These are phyloP conservation scores for Globisporangium canariense DNA, from an alignment of 352 stramenopile genomes.

Conservation along the genomic window DNA sequence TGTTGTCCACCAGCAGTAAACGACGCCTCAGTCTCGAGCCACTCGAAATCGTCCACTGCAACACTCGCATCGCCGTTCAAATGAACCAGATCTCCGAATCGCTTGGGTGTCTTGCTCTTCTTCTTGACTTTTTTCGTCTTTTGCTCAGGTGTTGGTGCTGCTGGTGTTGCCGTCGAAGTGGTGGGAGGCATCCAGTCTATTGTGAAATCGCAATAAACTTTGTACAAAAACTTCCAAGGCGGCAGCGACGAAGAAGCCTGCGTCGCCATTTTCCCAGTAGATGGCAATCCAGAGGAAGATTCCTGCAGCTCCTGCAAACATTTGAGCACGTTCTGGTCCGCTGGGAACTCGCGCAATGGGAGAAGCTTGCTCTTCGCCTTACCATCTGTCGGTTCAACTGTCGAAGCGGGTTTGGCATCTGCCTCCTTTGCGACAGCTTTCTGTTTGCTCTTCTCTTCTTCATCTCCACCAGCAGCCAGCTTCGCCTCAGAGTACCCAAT, in stretches of 20 bases:
- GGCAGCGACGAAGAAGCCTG: constrained; percentile 19
- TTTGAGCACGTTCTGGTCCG: constrained; percentile 77
- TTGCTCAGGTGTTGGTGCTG: not conserved
- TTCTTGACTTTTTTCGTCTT: constrained; percentile 9
- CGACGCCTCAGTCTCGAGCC: constrained; percentile 14
- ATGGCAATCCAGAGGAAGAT: constrained; percentile 4
- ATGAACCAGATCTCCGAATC: constrained; percentile 5
- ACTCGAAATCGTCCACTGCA: constrained; percentile 17
- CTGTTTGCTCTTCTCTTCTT: constrained; percentile 19
- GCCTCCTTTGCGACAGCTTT: not conserved
- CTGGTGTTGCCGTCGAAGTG: not conserved
- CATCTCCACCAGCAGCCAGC: constrained; percentile 18
- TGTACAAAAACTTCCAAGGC: constrained; percentile 77
- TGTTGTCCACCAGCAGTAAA: not conserved
- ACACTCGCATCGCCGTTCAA: not conserved
- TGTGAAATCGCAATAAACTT: constrained; percentile 64
- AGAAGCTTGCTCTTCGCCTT: constrained; percentile 17
- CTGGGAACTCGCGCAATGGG: constrained; percentile 39
- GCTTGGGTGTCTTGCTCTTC: constrained; percentile 2
- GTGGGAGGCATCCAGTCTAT: constrained; percentile 44
- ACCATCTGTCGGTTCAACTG: not conserved
- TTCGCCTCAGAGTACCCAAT: constrained; percentile 39
- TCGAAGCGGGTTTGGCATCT: not conserved
- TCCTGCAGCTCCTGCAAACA: constrained; percentile 59
- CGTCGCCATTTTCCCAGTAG: not conserved